Evolutionary conservation across 306 rosid genomes (phyloP), one percentile per base, ranked within the genome.

Genomic region (Cyclanthera cordifolia): DNA sequence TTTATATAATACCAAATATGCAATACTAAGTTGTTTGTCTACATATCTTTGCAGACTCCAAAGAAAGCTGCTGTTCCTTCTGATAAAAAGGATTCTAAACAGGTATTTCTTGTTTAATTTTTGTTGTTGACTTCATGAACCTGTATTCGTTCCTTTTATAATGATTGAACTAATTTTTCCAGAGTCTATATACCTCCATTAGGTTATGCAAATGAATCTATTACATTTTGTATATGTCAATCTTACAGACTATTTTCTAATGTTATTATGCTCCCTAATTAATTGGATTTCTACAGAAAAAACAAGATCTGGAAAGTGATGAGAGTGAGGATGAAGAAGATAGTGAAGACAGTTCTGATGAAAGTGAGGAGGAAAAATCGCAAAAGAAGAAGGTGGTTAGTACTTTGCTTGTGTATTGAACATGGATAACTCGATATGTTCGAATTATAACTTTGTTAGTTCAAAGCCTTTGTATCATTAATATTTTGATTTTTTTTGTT

Each of bases 271-370:
- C n/a, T n/a, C n/a, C n/a, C n/a, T n/a, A n/a, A n/a, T n/a, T n/a
- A n/a, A n/a, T n/a, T n/a, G n/a, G n/a, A n/a, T 4, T 5, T 65
- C 50, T 67, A 2, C 67, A 59, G 47, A 49, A 23, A 60, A 16
- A 3, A 9, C 79, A 82, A 82, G 78, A 82, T 17, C 24, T 82
- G 34, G 74, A 70, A 4, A 53, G 63, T 70, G 73, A 70, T 14
- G 73, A 32, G 15, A 70, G 73, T 34, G 73, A 30, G 21, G 90
- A 85, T 0, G 72, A 73, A 20, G 73, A 74, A 16, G 78, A 57
- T 30, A 69, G 70, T 1, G 78, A 73, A 5, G 84, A 70, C 30
- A 79, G 83, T 53, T 86, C 88, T 73, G 86, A 82, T 15, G 85
- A 83, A 57, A 68, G 72, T 64, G 80, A 43, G 5, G 87, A 86